Conservation (phyloP, 306 rosid genomes). For the Medicago truncatula region MtrunA17r5.0-ANR NC_053045.1:59541001-59541500, state of each 20-base stretch:
- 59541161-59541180: constrained; percentile 4
- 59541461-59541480: constrained; percentile 22
- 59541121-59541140: neutral
- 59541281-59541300: constrained; percentile 16
- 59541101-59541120: constrained; percentile 7
- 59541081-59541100: constrained; percentile 23
- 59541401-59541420: neutral
- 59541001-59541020: constrained; percentile 84
- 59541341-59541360: neutral
- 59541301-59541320: neutral
- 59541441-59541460: constrained; percentile 10
- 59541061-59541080: neutral
- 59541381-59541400: neutral
- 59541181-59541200: constrained; percentile 15
- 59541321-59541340: neutral
- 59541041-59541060: constrained; percentile 55
- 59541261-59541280: constrained; percentile 3
- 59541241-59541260: neutral
- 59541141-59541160: neutral
- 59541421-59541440: neutral
- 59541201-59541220: constrained; percentile 13
- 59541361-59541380: neutral
- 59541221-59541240: constrained; percentile 14
- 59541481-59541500: neutral
- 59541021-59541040: constrained; percentile 63